These are phyloP conservation scores for Phytophthora hibernalis DNA, from an alignment of 352 stramenopile genomes.

Conservation along the genomic window DNA sequence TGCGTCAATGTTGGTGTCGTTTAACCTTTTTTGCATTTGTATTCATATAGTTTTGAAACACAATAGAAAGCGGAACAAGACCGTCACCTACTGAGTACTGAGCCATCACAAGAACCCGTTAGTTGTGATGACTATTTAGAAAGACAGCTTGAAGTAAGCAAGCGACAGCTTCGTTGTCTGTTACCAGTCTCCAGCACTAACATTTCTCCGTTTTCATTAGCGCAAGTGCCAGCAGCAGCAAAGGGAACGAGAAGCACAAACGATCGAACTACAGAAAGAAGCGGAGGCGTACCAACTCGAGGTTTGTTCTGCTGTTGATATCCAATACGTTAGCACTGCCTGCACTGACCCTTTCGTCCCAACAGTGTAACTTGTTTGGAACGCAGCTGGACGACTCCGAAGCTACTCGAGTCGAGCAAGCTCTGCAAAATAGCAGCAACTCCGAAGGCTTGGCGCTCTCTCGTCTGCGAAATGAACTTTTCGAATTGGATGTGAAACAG, in stretches of 20 bases:
- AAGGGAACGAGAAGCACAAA: constrained; percentile 28
- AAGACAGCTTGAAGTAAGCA: constrained; percentile 23
- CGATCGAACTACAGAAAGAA: constrained; percentile 34
- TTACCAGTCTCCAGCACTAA: background rate
- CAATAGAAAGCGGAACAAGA: constrained; percentile 15
- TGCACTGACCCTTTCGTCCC: background rate
- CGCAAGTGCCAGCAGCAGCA: constrained; percentile 32
- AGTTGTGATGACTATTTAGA: constrained; percentile 10
- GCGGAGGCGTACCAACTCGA: constrained; percentile 32
- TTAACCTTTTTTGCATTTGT: background rate
- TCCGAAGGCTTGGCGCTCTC: constrained; percentile 18
- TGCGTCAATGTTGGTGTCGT: constrained; percentile 7
- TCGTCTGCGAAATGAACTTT: constrained; percentile 53
- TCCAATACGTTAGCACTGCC: background rate
- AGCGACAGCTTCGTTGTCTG: background rate
- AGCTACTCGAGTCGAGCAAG: constrained; percentile 24
- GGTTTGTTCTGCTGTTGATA: constrained; percentile 3
- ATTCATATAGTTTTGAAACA: background rate
- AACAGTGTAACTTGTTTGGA: constrained; percentile 25
- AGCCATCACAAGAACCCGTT: background rate
- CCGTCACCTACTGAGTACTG: background rate
- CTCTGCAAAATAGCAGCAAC: constrained; percentile 7
- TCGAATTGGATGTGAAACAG: constrained; percentile 63
- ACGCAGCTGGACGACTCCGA: constrained; percentile 25
- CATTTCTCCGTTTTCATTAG: background rate